Evolutionary conservation across 306 rosid genomes (phyloP), one percentile per base, ranked within the genome.

Genomic region (Cicer pinnatifidum): DNA sequence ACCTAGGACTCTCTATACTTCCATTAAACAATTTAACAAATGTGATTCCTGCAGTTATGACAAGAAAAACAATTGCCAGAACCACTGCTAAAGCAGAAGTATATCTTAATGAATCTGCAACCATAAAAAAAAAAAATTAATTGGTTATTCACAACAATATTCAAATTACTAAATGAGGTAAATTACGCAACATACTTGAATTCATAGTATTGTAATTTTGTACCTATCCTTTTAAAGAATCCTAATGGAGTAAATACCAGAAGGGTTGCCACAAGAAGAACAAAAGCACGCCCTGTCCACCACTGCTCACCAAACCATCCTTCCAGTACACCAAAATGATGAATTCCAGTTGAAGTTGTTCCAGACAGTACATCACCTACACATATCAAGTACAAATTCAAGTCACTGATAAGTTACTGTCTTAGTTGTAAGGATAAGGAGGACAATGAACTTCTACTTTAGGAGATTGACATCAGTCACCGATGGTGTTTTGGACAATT

Each of bases 361-460:
- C 91, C 95, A 63, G 91, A 89, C 45, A 87, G 79, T 82, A 87
- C 91, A 81, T 89, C 95, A 67, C 89, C 92, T 88, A 9, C 75
- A 57, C 35, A 61, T 54, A 68, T 63, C 71, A 78, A 74, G 60
- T 44, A 39, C 70, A 47, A 67, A 15, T 16, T 7, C 66, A 19
- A 28, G 53, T 28, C 5, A 28, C 5, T 5, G 5, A 28, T 28
- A 28, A 3, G 35, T 28, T 28, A 28, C 4, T 28, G 4, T 28
- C 35, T 28, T 28, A 28, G 35, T 28, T 28, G 35, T 28, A 3
- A 28, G 35, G 35, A 28, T 28, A 28, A 28, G 5, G 35, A 28
- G 35, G 5, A 28, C 35, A 28, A 28, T 28, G 35, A 28, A 28
- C 35, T 28, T 28, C 35, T 28, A 28, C 5, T 28, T 28, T 28